Evolutionary conservation across 306 rosid species (phyloP).

Genomic region (Medicago arabica): DNA sequence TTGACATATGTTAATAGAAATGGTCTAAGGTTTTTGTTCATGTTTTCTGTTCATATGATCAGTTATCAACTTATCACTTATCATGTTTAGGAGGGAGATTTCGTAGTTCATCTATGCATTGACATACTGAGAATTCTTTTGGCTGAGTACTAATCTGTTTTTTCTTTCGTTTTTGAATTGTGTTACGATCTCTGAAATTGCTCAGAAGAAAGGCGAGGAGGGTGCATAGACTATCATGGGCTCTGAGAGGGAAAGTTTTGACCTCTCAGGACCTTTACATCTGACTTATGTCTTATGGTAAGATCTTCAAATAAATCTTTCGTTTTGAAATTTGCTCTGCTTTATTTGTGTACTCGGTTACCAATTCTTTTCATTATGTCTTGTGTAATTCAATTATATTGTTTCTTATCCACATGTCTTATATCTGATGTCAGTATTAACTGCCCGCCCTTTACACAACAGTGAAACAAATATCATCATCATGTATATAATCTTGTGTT

Average conservation of each 20-base stretch:
- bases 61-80: constrained; percentile 18
- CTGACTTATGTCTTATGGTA: constrained; percentile 77
- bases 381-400: neutral
- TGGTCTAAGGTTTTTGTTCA: neutral
- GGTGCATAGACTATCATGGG: constrained; percentile 51
- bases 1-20: neutral
- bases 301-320: constrained; percentile 38
- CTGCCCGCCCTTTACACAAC: neutral
- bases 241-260: constrained; percentile 76
- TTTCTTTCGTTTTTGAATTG: constrained; percentile 24
- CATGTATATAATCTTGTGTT: constrained; percentile 14
- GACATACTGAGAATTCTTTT: neutral
- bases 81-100: constrained; percentile 14
- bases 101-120: neutral
- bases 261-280: constrained; percentile 85
- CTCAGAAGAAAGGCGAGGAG: constrained; percentile 32
- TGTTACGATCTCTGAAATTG: constrained; percentile 43
- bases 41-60: neutral
- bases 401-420: constrained; percentile 22
- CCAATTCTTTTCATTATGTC: neutral
- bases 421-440: neutral
- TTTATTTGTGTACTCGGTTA: neutral
- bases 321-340: neutral
- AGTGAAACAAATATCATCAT: constrained; percentile 2
- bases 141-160: constrained; percentile 13